These are phyloP conservation scores for Epicoccum nigrum DNA, from an alignment of 2,329 filamentous ascomycete species.

Conservation along the genomic window DNA sequence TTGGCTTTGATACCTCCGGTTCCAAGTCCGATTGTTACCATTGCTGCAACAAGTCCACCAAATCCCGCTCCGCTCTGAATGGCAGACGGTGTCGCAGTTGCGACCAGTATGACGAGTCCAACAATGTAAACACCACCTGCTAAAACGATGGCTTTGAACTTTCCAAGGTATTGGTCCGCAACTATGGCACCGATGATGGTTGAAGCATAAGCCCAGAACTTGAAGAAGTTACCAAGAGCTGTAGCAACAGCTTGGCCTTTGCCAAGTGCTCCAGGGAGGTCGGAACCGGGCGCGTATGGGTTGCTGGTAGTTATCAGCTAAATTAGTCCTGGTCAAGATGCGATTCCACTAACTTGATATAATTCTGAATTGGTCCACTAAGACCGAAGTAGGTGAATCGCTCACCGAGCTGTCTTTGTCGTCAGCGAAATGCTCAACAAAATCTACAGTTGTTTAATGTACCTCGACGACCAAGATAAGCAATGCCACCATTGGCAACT, in stretches of 20 bases:
- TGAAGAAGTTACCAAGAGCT: slow-evolving; percentile 51
- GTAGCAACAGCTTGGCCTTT: slow-evolving; percentile 51
- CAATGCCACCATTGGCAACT: slow-evolving; percentile 15
- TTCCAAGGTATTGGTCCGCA: slow-evolving; percentile 20
- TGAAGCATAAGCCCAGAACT: slow-evolving; percentile 25
- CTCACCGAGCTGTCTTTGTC: slow-evolving; percentile 11
- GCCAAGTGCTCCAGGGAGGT: slow-evolving; percentile 45
- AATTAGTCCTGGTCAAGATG: no score
- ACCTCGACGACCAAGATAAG: slow-evolving; percentile 23
- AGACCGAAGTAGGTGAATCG: slow-evolving; percentile 22
- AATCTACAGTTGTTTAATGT: no score
- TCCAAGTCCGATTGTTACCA: slow-evolving; percentile 16
- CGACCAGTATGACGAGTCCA: slow-evolving; percentile 14
- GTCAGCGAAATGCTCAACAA: no score
- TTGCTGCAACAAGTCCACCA: slow-evolving; percentile 12
- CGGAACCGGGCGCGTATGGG: slow-evolving; percentile 5
- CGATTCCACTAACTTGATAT: slow-evolving; percentile 6
- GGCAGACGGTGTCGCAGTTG: slow-evolving; percentile 11
- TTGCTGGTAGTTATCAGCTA: background rate
- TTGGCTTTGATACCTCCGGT: slow-evolving; percentile 22
- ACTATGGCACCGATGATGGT: slow-evolving; percentile 17
- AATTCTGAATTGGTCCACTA: slow-evolving; percentile 21
- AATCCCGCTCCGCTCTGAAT: slow-evolving; percentile 8
- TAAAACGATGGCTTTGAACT: slow-evolving; percentile 13
- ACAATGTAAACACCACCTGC: slow-evolving; percentile 14